Conservation (phyloP, 179 eudicot genomes). For the Sideroxylon spinosum region DNA sequence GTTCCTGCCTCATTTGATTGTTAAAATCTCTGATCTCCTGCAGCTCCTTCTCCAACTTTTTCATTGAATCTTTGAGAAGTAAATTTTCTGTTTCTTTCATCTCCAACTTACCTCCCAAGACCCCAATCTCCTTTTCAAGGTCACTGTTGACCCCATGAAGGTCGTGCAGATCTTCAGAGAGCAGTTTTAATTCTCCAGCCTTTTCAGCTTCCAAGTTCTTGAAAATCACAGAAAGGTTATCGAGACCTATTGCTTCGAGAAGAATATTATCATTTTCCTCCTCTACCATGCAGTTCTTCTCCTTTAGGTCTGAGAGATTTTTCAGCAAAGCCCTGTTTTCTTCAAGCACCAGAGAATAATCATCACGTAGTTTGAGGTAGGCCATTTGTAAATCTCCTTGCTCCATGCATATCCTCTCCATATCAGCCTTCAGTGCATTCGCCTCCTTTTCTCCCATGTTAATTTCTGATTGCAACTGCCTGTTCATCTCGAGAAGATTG, state of each 20-base stretch:
- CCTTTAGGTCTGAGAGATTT: slow-evolving; percentile 33
- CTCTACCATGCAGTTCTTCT: slow-evolving; percentile 41
- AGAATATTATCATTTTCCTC: slow-evolving; percentile 41
- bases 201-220: slow-evolving; percentile 50
- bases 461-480: slow-evolving; percentile 38
- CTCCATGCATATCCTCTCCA: slow-evolving; percentile 30
- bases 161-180: slow-evolving; percentile 36
- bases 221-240: slow-evolving; percentile 41
- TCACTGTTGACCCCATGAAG: slow-evolving; percentile 40
- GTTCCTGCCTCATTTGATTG: slow-evolving; percentile 36
- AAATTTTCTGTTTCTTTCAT: slow-evolving; percentile 56
- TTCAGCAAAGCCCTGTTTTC: slow-evolving; percentile 39
- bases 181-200: slow-evolving; percentile 34
- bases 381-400: slow-evolving; percentile 36
- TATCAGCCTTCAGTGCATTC: slow-evolving; percentile 37
- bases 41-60: slow-evolving; percentile 46
- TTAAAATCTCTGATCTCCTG: slow-evolving; percentile 42
- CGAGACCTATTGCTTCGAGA: slow-evolving; percentile 36
- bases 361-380: slow-evolving; percentile 32
- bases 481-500: slow-evolving; percentile 46
- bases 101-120: slow-evolving; percentile 38
- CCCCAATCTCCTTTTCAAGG: slow-evolving; percentile 45
- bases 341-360: slow-evolving; percentile 30
- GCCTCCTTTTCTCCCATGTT: slow-evolving; percentile 33
- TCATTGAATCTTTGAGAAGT: slow-evolving; percentile 39